Percentiles rank a stretch among this genome's conserved stretches.
Conservation (phyloP, 805 yeast species). For the Monosporozyma aquatica region DNA sequence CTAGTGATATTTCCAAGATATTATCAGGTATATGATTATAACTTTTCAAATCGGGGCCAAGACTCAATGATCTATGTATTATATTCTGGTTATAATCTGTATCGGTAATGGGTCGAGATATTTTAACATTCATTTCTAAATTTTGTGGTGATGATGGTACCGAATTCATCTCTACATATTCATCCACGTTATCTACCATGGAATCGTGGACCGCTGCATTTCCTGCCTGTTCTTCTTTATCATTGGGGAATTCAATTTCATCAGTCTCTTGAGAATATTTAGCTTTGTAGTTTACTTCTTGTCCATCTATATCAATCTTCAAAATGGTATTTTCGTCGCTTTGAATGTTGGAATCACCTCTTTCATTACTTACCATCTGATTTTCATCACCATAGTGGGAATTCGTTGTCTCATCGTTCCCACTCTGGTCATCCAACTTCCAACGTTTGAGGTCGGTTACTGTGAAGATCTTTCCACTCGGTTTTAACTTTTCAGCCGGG, state of each 20-base stretch:
- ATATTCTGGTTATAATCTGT: slow-evolving; percentile 1
- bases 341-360: slow-evolving; percentile 1
- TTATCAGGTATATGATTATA: not conserved
- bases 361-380: too few relatives aligned
- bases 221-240: too few relatives aligned
- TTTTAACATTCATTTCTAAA: slow-evolving; percentile 16
- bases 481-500: too few relatives aligned
- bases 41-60: not conserved
- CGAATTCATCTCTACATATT: slow-evolving; percentile 7
- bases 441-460: not conserved
- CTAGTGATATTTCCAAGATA: not conserved
- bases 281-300: slow-evolving; percentile 15
- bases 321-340: slow-evolving; percentile 7
- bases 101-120: slow-evolving; percentile 4
- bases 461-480: too few relatives aligned
- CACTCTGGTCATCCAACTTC: not conserved
- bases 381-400: too few relatives aligned
- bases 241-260: not conserved
- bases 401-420: too few relatives aligned
- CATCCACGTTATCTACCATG: not conserved
- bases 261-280: slow-evolving; percentile 5
- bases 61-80: slow-evolving; percentile 2
- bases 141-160: slow-evolving; percentile 4
- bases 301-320: slow-evolving; percentile 19
- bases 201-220: too few relatives aligned